phyloP scores from a whole-genome alignment of 768 basidiomycete genomes.

The Daedaleopsis sinensis region DNA sequence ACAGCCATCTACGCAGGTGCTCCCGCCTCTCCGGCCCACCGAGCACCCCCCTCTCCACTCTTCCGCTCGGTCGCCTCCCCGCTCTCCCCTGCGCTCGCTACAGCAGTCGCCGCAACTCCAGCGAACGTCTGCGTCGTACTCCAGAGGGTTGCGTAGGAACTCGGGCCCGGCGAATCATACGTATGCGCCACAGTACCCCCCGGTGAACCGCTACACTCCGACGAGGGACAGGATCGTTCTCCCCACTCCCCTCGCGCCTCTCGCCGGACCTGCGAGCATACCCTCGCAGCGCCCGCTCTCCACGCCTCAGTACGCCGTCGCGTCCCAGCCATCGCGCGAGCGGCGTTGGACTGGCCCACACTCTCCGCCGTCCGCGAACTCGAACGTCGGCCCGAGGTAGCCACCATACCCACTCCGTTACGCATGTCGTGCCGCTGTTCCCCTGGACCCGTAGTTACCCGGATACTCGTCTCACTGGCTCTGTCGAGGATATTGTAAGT shows the following conservation, averaged over 20 bases:
- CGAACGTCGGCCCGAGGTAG: no score
- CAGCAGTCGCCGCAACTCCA: slow-evolving; percentile 1
- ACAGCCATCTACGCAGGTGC: not conserved
- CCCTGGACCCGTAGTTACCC: no score
- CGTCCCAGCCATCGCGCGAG: not conserved
- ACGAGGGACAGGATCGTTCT: slow-evolving; percentile 27
- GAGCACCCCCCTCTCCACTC: not conserved
- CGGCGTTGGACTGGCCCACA: not conserved
- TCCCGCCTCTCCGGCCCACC: slow-evolving; percentile 4
- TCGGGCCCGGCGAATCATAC: slow-evolving; percentile 3
- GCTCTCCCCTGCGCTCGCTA: not conserved
- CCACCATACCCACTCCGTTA: no score
- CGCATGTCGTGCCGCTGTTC: no score
- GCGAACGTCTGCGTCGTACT: slow-evolving; percentile 10
- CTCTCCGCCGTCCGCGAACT: not conserved
- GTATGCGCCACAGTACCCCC: not conserved
- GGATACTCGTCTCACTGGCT: no score
- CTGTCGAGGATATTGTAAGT: no score
- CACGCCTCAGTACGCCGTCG: not conserved
- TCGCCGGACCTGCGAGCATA: not conserved
- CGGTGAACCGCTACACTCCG: slow-evolving; percentile 18
- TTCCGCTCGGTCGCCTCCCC: not conserved
- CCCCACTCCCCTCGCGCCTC: slow-evolving; percentile 26
- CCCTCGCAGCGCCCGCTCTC: not conserved
- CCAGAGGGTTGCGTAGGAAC: slow-evolving; percentile 11